Evolutionary conservation across 2,329 filamentous ascomycete species (phyloP), one percentile per base, ranked within the genome.

Genomic region (Talaromyces verruculosus): DNA sequence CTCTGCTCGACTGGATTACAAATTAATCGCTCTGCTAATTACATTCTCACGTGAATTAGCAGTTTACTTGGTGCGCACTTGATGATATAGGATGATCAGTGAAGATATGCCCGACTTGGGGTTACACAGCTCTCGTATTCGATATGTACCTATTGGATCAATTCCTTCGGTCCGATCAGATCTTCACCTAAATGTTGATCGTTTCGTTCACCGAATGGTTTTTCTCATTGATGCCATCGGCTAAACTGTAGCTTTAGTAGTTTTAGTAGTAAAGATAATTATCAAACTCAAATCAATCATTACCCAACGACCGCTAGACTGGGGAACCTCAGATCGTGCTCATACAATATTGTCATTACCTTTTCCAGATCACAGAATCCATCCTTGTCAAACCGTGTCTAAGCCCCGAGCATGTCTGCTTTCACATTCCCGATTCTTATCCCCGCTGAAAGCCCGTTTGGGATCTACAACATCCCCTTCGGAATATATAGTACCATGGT

Each of bases 361-460:
- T 8, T 35, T 11, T 35, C 33, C 11, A 11, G 10, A 47, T 22
- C 3, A 22, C 3, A 10, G 11, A 49, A 25, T 25, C 19, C 8
- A 49, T 11, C 10, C n/a, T 47, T 8, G 3, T 47, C 19, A 5
- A 11, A 28, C 19, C 15, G 5, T 49, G 8, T 25, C 10, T n/a
- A 37, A 57, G 19, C 5, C 13, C 4, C 11, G 5, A 37, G 11
- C 4, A 57, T 57, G 51, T 57, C 51, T 19, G 28, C 51, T 19
- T 57, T 57, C 28, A 57, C 10, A 57, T 57, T 37, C 13, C 51
- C 30, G 3, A 10, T 57, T 35, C 30, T 37, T 33, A 35, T 57
- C 8, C n/a, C 51, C 91, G 93, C 77, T 86, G 87, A 17, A 33
- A 37, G 47, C 22, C 61, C 61, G 19, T 63, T 63, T 37, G 61